A percentile compares a stretch with the other conserved stretches of the same genome.
Conservation (phyloP, 768 basidiomycete species). For the Clitopilus hobsonii region DNA sequence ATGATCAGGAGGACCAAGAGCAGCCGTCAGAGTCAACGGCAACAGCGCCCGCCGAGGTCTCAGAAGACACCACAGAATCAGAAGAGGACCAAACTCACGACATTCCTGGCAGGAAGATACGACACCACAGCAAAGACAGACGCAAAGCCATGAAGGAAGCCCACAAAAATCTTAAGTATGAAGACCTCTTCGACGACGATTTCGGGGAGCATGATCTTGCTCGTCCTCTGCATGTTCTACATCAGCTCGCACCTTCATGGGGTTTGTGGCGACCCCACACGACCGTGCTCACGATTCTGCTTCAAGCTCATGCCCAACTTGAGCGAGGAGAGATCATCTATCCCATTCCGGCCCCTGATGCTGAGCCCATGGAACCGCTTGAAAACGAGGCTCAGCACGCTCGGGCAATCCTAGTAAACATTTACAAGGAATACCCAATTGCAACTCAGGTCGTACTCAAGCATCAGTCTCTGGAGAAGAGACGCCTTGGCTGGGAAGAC, state of each 20-base stretch:
- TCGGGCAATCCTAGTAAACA: constrained; percentile 33
- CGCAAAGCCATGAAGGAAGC: background rate
- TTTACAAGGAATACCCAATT: constrained; percentile 49
- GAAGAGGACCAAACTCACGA: constrained; percentile 9
- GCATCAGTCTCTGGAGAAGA: constrained; percentile 26
- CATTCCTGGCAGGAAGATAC: background rate
- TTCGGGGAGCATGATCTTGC: constrained; percentile 40
- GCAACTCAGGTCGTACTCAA: constrained; percentile 26
- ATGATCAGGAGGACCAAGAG: too few relatives aligned
- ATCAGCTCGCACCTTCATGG: constrained; percentile 61
- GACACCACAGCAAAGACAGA: background rate
- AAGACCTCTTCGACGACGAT: background rate
- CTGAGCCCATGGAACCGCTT: constrained; percentile 4
- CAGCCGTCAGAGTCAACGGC: too few relatives aligned
- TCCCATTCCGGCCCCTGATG: constrained; percentile 28
- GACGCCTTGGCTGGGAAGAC: constrained; percentile 19
- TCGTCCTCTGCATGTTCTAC: constrained; percentile 56
- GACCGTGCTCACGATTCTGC: constrained; percentile 42
- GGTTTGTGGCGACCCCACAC: constrained; percentile 62
- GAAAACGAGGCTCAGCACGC: constrained; percentile 27
- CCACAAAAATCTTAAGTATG: constrained; percentile 5
- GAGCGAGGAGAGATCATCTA: constrained; percentile 44
- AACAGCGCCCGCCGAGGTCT: too few relatives aligned
- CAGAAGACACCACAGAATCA: background rate
- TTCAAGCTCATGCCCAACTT: constrained; percentile 42